Percentiles rank a stretch among this genome's conserved stretches.
These are phyloP conservation scores for Sporothrix schenckii DNA, from an alignment of 2,329 filamentous ascomycete species.

Conservation along the genomic window DNA sequence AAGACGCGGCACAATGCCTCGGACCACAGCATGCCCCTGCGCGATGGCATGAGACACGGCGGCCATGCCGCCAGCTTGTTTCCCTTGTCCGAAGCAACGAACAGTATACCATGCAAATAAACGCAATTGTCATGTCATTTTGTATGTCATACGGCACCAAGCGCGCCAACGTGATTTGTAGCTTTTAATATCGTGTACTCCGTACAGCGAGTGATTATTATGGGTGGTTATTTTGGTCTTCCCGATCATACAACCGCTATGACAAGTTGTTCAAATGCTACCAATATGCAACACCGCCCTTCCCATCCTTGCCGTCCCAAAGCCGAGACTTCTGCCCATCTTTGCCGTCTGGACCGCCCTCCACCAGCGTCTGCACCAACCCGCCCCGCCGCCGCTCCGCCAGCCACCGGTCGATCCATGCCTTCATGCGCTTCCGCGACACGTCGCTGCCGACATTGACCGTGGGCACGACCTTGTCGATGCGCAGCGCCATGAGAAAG, in stretches of 20 bases:
- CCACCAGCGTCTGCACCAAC: conserved; percentile 51
- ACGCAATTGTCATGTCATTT: background rate
- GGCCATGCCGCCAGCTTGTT: too few species aligned
- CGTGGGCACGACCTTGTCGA: conserved; percentile 89
- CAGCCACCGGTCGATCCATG: conserved; percentile 66
- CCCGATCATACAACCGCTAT: background rate
- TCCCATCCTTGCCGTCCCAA: conserved; percentile 37
- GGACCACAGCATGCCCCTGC: too few species aligned
- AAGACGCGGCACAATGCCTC: too few species aligned
- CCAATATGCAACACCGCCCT: conserved; percentile 49
- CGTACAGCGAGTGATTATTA: background rate
- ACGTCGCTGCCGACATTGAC: conserved; percentile 74
- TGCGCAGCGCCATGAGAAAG: conserved; percentile 84
- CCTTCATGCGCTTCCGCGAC: conserved; percentile 63
- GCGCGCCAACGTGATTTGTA: too few species aligned
- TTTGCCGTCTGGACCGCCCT: conserved; percentile 39
- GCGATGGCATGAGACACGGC: too few species aligned
- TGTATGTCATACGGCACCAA: background rate
- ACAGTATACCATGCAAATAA: background rate
- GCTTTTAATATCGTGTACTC: background rate
- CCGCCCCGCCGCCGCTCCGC: conserved; percentile 61
- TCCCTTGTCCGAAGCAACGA: too few species aligned
- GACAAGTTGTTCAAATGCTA: conserved; percentile 32
- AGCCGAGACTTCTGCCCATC: conserved; percentile 36
- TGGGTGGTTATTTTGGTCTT: background rate